Evolutionary conservation across 495 filamentous ascomycete species (phyloP).

Genomic region (Penicillium tannophilum): DNA sequence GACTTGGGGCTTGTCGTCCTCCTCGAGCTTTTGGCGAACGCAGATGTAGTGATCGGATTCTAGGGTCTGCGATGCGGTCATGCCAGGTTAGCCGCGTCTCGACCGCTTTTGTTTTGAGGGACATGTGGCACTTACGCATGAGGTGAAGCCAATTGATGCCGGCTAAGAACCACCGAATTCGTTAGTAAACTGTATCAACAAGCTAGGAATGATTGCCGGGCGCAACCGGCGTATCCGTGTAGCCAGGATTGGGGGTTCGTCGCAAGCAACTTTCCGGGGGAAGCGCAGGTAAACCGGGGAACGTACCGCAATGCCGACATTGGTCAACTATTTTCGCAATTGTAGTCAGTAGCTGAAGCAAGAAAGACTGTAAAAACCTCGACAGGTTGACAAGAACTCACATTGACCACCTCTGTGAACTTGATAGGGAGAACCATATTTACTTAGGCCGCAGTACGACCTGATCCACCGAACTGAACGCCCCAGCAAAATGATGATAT

Average conservation of each 20-base stretch:
- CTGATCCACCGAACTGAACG: slow-evolving; percentile 53
- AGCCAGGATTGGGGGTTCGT: slow-evolving; percentile 20
- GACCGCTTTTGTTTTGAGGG: slow-evolving; percentile 11
- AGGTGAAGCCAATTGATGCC: slow-evolving; percentile 91
- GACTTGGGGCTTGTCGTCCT: slow-evolving; percentile 82
- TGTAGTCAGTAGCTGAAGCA: slow-evolving; percentile 24
- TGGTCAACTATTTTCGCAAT: slow-evolving; percentile 60
- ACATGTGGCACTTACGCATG: slow-evolving; percentile 70
- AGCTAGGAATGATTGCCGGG: slow-evolving; percentile 13
- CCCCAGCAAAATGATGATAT: slow-evolving; percentile 36
- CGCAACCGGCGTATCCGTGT: slow-evolving; percentile 26
- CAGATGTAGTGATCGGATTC: slow-evolving; percentile 97
- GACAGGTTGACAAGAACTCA: slow-evolving; percentile 42
- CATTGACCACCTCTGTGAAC: slow-evolving; percentile 91
- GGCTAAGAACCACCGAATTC: slow-evolving; percentile 48
- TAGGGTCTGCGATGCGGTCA: slow-evolving; percentile 68
- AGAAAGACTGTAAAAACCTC: not conserved
- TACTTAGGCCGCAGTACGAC: slow-evolving; percentile 51
- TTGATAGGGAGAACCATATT: slow-evolving; percentile 87
- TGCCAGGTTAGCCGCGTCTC: slow-evolving; percentile 18
- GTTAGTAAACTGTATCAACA: slow-evolving; percentile 41
- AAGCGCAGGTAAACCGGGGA: slow-evolving; percentile 26
- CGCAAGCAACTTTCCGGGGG: slow-evolving; percentile 17
- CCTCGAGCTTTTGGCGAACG: slow-evolving; percentile 86
- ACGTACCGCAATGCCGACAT: slow-evolving; percentile 79